These are phyloP conservation scores for Aspergillus fumigatiaffinis DNA, from an alignment of 2,329 filamentous ascomycete species.

Conservation along the genomic window DNA sequence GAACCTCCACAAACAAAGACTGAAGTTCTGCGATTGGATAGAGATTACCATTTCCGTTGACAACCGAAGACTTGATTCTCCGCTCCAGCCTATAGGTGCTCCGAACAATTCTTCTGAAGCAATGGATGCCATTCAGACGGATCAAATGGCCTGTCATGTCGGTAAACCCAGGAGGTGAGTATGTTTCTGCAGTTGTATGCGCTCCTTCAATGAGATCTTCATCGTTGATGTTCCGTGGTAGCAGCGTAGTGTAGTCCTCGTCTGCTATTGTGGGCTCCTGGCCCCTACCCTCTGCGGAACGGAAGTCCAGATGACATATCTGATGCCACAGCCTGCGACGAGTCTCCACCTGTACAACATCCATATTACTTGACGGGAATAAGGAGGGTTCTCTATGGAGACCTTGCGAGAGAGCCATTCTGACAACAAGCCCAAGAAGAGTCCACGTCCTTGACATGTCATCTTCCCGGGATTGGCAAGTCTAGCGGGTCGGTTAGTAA, in stretches of 20 bases:
- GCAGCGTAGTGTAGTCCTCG: slow-evolving; percentile 8
- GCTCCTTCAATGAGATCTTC: slow-evolving; percentile 7
- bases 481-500: background rate
- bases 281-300: slow-evolving; percentile 8
- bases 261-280: slow-evolving; percentile 11
- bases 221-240: slow-evolving; percentile 10
- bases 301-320: slow-evolving; percentile 10
- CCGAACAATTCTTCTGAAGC: slow-evolving; percentile 7
- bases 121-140: slow-evolving; percentile 8
- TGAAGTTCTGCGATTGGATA: slow-evolving; percentile 4
- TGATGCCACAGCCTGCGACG: slow-evolving; percentile 10
- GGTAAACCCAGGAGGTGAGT: slow-evolving; percentile 5
- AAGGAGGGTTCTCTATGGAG: slow-evolving; percentile 10
- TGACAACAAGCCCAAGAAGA: slow-evolving; percentile 6
- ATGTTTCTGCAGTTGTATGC: background rate
- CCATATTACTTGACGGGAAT: slow-evolving; percentile 9
- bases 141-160: slow-evolving; percentile 11
- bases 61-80: background rate
- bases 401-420: slow-evolving; percentile 11
- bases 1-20: slow-evolving; percentile 5
- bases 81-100: slow-evolving; percentile 6
- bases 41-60: background rate
- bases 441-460: slow-evolving; percentile 11
- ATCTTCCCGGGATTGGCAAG: slow-evolving; percentile 11
- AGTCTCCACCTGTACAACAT: slow-evolving; percentile 9